Conservation (phyloP, 306 rosid species). For the Prosopis cineraria region DNA sequence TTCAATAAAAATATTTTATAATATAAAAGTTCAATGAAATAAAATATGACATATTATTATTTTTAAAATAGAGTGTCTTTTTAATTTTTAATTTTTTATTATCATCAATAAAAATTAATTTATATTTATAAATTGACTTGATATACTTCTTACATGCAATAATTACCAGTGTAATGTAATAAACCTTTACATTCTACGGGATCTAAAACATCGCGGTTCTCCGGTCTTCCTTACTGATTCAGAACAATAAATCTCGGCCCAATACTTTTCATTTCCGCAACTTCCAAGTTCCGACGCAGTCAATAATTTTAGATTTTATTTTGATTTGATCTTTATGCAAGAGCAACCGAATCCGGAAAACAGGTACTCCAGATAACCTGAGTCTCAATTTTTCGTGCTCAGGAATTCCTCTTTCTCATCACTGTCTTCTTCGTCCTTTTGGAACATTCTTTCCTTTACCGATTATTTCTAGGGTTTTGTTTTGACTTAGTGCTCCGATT, state of each 20-base stretch:
- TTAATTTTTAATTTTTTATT: no score
- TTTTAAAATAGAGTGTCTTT: no score
- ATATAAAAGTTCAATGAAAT: no score
- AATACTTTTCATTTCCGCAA: neutral
- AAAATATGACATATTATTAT: no score
- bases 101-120: no score
- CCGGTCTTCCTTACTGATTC: neutral
- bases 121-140: no score
- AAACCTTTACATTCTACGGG: no score
- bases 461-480: slow-evolving; percentile 12
- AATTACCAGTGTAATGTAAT: no score
- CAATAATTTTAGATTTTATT: neutral
- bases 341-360: neutral
- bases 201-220: no score
- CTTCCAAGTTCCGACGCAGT: neutral
- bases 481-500: neutral
- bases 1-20: no score
- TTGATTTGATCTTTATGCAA: neutral
- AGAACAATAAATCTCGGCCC: neutral
- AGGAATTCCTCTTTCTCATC: neutral
- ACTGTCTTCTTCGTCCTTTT: slow-evolving; percentile 6
- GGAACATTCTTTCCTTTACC: slow-evolving; percentile 6
- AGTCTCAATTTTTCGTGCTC: neutral
- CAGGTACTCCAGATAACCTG: neutral
- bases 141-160: no score